Conservation (phyloP, 495 filamentous ascomycete genomes). For the Penicillium flavigenum region DNA sequence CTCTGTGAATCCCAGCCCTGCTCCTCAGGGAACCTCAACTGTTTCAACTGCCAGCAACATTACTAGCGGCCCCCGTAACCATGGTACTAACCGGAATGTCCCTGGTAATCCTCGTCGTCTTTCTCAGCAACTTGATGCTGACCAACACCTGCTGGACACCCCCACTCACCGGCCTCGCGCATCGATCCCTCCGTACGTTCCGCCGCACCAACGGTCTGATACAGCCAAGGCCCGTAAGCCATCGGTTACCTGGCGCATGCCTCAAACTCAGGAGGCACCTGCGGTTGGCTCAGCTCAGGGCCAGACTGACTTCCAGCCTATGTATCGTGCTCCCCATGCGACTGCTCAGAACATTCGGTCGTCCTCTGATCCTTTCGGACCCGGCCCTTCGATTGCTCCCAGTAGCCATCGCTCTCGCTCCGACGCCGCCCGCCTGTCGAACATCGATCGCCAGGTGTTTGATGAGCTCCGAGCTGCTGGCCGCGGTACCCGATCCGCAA, state of each 20-base stretch:
- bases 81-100: background rate
- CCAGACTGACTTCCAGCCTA: background rate
- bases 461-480: background rate
- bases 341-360: constrained; percentile 14
- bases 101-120: background rate
- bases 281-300: background rate
- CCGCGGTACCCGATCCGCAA: background rate
- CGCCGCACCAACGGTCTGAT: background rate
- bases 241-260: background rate
- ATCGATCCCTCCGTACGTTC: background rate
- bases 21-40: background rate
- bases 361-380: background rate
- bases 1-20: background rate
- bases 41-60: background rate
- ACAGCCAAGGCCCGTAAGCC: background rate
- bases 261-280: background rate
- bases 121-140: background rate
- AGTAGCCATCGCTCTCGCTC: background rate
- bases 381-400: background rate
- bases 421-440: background rate
- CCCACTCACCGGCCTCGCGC: background rate
- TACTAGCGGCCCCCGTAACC: background rate
- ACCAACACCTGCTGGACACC: background rate
- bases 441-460: background rate
- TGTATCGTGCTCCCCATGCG: background rate